These are phyloP conservation scores for Cyclocybe cylindracea DNA, from an alignment of 768 basidiomycete genomes.

Conservation along the genomic window DNA sequence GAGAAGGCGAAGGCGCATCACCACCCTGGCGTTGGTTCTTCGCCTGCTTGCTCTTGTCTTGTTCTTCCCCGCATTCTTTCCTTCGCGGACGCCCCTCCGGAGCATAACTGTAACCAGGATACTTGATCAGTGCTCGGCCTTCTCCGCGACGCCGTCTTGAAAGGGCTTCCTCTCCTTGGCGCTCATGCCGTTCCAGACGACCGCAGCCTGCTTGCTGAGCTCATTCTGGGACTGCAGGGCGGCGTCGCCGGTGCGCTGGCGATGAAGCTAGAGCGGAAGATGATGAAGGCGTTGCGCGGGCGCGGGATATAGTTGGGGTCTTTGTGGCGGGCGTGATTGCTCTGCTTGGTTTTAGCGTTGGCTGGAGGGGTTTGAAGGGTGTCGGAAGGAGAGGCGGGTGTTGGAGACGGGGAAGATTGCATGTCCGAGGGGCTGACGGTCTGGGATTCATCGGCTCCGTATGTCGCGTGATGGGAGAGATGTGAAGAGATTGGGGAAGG, in stretches of 20 bases:
- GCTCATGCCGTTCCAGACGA: conserved; percentile 56
- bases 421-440: too few relatives aligned
- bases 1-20: too few relatives aligned
- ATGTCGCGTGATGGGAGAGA: too few relatives aligned
- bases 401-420: too few relatives aligned
- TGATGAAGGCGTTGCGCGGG: conserved; percentile 59
- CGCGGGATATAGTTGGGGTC: conserved; percentile 36
- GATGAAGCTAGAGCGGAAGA: conserved; percentile 50
- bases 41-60: too few relatives aligned
- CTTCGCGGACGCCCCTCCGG: not conserved
- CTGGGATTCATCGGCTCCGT: too few relatives aligned
- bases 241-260: conserved; percentile 1
- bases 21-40: too few relatives aligned
- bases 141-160: conserved; percentile 41
- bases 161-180: conserved; percentile 36
- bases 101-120: conserved; percentile 50
- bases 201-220: conserved; percentile 59
- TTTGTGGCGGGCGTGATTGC: not conserved
- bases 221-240: conserved; percentile 30
- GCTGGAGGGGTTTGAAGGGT: too few relatives aligned
- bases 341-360: not conserved
- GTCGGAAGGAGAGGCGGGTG: too few relatives aligned
- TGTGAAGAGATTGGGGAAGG: too few relatives aligned
- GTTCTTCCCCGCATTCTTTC: too few relatives aligned
- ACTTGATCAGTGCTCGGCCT: conserved; percentile 40